Evolutionary conservation across 768 basidiomycete species (phyloP), one percentile per base, ranked within the genome.

Genomic region (Pisolithus orientalis): DNA sequence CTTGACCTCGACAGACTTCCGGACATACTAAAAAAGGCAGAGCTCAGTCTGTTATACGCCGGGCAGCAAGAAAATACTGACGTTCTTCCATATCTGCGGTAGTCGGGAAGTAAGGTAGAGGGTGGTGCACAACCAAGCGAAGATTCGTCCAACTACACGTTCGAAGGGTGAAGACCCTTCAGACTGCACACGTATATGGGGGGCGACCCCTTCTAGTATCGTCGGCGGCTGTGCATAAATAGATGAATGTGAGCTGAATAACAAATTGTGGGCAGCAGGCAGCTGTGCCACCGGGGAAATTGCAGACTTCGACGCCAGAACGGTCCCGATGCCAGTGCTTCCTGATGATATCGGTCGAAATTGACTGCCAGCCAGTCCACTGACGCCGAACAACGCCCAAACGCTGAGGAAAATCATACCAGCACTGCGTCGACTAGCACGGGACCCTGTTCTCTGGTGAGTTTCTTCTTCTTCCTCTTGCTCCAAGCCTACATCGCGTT

Each of bases 21-120:
- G 80, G 51, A 79, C 83, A 63, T 80, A 94, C 92, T 95, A 59
- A 47, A 29, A 24, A 7, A 17, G 53, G 16, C 21, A 6, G 56
- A 27, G 46, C 49, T 55, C 1, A 48, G 29, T 42, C 44, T 9
- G 44, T 53, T 44, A 47, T 37, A 37, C 31, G 51, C 14, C 7
- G 37, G 43, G 42, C 21, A 47, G 21, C 24, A 45, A 31, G 28
- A 47, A 21, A 29, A 42, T 5, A 83, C 92, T 66, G 67, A 96
- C 94, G 63, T 97, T 97, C 70, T 94, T 95, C 96, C 96, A 98
- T 57, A 99, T 96, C 68, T 99, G 96, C 21, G 96, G 96, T 61
- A 99, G 70, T 53, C 96, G 82, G 3, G 88, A 90, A 3, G 95
- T 97, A 34, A 99, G 73, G 68, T 99, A 99, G 14, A 97, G 73